These are phyloP conservation scores for Monilinia fructigena DNA, from an alignment of 2,329 filamentous ascomycete genomes.

Conservation along the genomic window DNA sequence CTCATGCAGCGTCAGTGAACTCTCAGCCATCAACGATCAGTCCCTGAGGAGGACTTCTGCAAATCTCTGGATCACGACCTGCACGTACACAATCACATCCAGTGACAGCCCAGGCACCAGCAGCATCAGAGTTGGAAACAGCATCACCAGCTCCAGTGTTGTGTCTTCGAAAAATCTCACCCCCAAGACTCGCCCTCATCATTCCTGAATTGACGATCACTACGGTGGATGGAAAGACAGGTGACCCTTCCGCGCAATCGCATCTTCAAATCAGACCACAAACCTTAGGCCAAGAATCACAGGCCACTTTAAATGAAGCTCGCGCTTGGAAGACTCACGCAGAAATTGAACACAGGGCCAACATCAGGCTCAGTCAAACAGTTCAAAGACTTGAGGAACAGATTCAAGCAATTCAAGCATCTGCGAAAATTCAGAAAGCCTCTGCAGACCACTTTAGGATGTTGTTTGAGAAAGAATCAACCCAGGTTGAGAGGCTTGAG, in stretches of 20 bases:
- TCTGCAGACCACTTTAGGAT: slow-evolving; percentile 7
- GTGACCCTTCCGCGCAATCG: neutral
- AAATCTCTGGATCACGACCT: neutral
- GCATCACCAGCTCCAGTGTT: neutral
- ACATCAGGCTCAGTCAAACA: neutral
- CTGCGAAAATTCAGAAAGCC: neutral
- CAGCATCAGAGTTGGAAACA: neutral
- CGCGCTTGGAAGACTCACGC: slow-evolving; percentile 6
- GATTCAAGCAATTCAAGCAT: neutral
- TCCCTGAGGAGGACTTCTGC: neutral
- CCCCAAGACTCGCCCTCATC: neutral
- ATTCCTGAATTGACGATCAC: slow-evolving; percentile 3
- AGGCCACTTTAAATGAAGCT: neutral
- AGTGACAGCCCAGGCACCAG: neutral
- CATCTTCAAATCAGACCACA: neutral
- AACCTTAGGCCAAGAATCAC: neutral
- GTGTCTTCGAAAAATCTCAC: neutral
- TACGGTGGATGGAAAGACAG: neutral
- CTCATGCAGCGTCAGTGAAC: neutral
- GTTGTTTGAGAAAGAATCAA: neutral
- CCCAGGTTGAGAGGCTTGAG: neutral
- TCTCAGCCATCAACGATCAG: neutral
- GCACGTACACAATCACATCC: neutral
- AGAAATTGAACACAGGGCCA: neutral
- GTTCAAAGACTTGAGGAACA: neutral